These are phyloP conservation scores for Kluyveromyces sp. DNA, from an alignment of 1,139 yeast genomes.

Conservation along the genomic window DNA sequence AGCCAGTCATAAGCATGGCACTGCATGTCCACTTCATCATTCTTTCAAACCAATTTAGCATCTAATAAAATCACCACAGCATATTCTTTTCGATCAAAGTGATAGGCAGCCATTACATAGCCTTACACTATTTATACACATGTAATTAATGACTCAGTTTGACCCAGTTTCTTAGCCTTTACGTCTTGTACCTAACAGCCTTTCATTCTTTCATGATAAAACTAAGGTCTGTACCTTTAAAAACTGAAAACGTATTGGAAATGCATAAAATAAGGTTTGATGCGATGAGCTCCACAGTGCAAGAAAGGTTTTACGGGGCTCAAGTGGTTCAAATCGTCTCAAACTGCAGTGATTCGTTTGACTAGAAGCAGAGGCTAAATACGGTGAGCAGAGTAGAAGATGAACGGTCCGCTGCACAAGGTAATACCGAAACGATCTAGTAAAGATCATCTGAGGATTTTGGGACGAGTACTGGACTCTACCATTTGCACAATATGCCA, in stretches of 20 bases:
- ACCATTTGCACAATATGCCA: constrained; percentile 30
- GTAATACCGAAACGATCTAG: constrained; percentile 3
- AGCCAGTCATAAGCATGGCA: neutral
- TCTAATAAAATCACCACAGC: neutral
- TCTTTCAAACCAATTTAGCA: too few species aligned
- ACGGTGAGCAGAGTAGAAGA: too few species aligned
- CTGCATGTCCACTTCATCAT: too few species aligned
- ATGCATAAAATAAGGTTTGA: neutral
- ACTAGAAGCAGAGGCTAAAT: too few species aligned
- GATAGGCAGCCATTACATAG: too few species aligned
- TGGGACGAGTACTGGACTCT: constrained; percentile 21
- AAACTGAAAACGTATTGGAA: neutral
- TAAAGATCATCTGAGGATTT: constrained; percentile 11
- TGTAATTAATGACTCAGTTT: neutral
- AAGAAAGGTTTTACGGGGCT: too few species aligned
- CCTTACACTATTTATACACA: neutral
- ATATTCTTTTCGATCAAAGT: neutral
- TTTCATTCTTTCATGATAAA: neutral
- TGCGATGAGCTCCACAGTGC: neutral
- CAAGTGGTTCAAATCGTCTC: too few species aligned
- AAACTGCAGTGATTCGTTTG: too few species aligned
- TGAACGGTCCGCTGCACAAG: constrained; percentile 10
- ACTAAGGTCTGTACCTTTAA: too few species aligned
- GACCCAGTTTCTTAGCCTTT: neutral
- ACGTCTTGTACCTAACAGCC: neutral